phyloP scores from a whole-genome alignment of 768 basidiomycete species.

The Lyophyllum atratum region DNA sequence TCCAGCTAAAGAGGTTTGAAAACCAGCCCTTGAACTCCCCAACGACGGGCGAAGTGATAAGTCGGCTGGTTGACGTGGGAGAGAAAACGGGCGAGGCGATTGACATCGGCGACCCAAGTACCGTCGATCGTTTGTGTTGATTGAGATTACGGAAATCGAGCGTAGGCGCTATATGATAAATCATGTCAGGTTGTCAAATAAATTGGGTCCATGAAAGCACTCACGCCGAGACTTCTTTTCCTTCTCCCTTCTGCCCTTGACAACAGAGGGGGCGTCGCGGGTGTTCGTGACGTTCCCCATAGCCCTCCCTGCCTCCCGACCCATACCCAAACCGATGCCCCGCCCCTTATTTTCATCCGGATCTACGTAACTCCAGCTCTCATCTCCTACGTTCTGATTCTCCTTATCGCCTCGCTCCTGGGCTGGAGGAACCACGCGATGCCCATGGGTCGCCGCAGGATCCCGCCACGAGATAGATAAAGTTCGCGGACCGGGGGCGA shows the following conservation, averaged over 20 bases:
- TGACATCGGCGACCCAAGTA: slow-evolving; percentile 50
- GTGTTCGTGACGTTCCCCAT: slow-evolving; percentile 51
- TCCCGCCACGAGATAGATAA: neutral
- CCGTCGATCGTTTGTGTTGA: slow-evolving; percentile 47
- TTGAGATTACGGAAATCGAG: slow-evolving; percentile 52
- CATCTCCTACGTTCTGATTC: slow-evolving; percentile 37
- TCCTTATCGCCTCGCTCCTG: slow-evolving; percentile 41
- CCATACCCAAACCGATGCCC: slow-evolving; percentile 34
- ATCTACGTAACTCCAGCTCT: slow-evolving; percentile 40
- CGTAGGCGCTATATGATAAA: slow-evolving; percentile 45
- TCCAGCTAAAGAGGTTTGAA: slow-evolving; percentile 94
- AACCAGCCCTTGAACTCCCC: slow-evolving; percentile 94
- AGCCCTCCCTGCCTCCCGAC: slow-evolving; percentile 45
- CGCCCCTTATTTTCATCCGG: slow-evolving; percentile 31
- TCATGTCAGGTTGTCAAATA: slow-evolving; percentile 6
- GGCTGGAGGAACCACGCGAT: slow-evolving; percentile 14
- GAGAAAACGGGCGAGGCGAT: slow-evolving; percentile 41
- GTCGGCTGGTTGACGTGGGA: slow-evolving; percentile 33
- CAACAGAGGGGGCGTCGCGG: slow-evolving; percentile 22
- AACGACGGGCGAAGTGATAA: slow-evolving; percentile 68
- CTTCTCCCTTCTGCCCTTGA: slow-evolving; percentile 46
- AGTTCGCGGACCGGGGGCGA: neutral
- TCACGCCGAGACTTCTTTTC: slow-evolving; percentile 54
- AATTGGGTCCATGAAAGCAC: slow-evolving; percentile 23
- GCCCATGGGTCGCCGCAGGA: neutral